A percentile compares a stretch with the other conserved stretches of the same genome.
Evolutionary conservation across 2,329 filamentous ascomycete genomes (phyloP).

Genomic region (Aspergillus floridensis): DNA sequence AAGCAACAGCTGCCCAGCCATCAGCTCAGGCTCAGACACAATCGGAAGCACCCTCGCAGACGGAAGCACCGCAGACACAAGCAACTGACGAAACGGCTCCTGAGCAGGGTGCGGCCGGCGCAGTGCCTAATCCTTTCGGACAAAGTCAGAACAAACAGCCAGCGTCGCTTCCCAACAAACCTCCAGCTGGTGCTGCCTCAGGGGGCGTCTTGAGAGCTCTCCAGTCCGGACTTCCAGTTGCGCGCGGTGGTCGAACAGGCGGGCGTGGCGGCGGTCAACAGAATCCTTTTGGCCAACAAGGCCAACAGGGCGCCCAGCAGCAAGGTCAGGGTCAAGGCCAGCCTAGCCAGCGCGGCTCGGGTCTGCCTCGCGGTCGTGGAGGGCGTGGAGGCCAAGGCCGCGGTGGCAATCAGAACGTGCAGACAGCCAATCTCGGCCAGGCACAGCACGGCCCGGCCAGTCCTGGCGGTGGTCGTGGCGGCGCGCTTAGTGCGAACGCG

Average conservation of each 20-base stretch:
- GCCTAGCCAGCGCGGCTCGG: constrained; percentile 34
- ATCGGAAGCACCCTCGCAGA: constrained; percentile 13
- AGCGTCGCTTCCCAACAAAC: constrained; percentile 32
- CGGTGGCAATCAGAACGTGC: constrained; percentile 43
- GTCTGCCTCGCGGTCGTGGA: constrained; percentile 46
- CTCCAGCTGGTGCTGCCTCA: constrained; percentile 37
- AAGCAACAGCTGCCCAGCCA: constrained; percentile 12
- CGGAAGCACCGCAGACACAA: constrained; percentile 18
- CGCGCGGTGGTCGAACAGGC: constrained; percentile 41
- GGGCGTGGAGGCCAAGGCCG: constrained; percentile 37
- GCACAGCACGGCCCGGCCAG: constrained; percentile 27
- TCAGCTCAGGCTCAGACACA: constrained; percentile 16
- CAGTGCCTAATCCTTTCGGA: constrained; percentile 26
- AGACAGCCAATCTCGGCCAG: constrained; percentile 35
- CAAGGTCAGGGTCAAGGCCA: constrained; percentile 24
- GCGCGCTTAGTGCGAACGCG: constrained; percentile 50
- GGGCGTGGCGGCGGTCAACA: constrained; percentile 38
- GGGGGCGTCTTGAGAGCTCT: constrained; percentile 43
- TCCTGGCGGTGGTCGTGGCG: constrained; percentile 31
- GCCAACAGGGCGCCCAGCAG: constrained; percentile 25
- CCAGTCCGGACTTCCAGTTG: constrained; percentile 47
- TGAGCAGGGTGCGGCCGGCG: constrained; percentile 11
- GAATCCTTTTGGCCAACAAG: constrained; percentile 29
- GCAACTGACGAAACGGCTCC: constrained; percentile 15
- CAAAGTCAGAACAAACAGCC: constrained; percentile 28